A percentile compares a stretch with the other conserved stretches of the same genome.
phyloP scores from a whole-genome alignment of 2,329 filamentous ascomycete species.

The Chrysoporthe cubensis region DNA sequence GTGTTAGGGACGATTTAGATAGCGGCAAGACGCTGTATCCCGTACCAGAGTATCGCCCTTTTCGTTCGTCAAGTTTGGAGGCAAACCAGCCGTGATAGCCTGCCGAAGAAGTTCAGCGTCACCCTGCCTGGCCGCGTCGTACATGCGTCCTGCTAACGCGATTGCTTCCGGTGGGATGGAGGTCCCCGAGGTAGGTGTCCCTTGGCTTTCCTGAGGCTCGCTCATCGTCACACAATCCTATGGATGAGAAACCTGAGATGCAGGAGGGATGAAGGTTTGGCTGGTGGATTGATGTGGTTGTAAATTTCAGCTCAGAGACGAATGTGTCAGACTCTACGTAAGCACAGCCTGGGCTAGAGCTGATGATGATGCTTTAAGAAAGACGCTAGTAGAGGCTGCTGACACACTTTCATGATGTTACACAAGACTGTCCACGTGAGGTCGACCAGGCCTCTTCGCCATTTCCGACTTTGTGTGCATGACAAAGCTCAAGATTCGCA shows the following conservation, averaged over 20 bases:
- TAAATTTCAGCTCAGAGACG: background rate
- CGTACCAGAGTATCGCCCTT: conserved; percentile 72
- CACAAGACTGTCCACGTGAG: background rate
- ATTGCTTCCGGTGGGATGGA: conserved; percentile 66
- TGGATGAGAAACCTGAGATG: background rate
- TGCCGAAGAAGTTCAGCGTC: conserved; percentile 61
- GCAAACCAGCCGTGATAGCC: conserved; percentile 67
- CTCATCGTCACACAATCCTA: conserved; percentile 4
- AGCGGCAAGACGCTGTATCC: background rate
- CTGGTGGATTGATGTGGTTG: background rate
- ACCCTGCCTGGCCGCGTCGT: conserved; percentile 67
- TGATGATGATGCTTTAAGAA: background rate
- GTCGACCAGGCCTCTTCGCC: background rate
- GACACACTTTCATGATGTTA: background rate
- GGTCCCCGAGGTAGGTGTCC: background rate
- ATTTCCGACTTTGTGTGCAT: background rate
- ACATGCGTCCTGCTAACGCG: conserved; percentile 68
- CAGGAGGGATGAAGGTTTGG: background rate
- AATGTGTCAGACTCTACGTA: background rate
- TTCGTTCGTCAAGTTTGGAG: conserved; percentile 72
- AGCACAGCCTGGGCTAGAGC: background rate
- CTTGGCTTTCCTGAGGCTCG: background rate
- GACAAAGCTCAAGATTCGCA: background rate
- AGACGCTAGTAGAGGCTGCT: background rate
- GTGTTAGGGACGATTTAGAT: too few species aligned